Evolutionary conservation across 1,284 basidiomycete genomes (phyloP).

Genomic region (Cutaneotrichosporon spelunceum): DNA sequence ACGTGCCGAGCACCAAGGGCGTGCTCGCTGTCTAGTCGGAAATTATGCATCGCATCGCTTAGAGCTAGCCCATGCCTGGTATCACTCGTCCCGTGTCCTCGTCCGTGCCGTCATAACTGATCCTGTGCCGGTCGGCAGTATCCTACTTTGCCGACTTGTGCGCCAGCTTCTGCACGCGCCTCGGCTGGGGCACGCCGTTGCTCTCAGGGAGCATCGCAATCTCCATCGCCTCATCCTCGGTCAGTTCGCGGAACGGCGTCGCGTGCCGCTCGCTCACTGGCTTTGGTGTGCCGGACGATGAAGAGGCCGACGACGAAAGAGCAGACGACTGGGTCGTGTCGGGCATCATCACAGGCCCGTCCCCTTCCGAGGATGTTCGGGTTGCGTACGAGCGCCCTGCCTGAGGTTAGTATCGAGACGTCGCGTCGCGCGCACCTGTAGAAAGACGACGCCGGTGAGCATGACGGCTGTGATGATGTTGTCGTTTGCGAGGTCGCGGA

Average conservation of each 20-base stretch:
- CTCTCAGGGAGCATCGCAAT: constrained; percentile 11
- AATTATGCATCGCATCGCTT: constrained; percentile 1
- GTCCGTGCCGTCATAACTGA: neutral
- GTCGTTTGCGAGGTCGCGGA: constrained; percentile 46
- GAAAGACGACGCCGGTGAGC: constrained; percentile 49
- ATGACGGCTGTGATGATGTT: constrained; percentile 50
- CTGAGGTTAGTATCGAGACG: constrained; percentile 19
- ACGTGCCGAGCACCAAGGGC: constrained; percentile 97
- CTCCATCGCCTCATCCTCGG: constrained; percentile 42
- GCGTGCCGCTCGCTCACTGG: constrained; percentile 24
- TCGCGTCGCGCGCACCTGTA: constrained; percentile 41
- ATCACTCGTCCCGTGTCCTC: no score
- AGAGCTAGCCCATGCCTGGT: neutral
- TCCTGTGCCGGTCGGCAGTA: neutral
- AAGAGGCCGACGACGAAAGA: constrained; percentile 19
- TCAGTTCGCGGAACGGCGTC: constrained; percentile 46
- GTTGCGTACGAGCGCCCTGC: constrained; percentile 45
- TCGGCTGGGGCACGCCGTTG: neutral
- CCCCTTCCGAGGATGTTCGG: constrained; percentile 9
- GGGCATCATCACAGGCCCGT: neutral
- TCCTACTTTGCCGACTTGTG: neutral
- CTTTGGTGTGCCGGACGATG: constrained; percentile 16
- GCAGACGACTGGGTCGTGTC: constrained; percentile 14
- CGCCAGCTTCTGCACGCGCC: neutral
- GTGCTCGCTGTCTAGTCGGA: constrained; percentile 58